Evolutionary conservation across 805 yeast genomes (phyloP).

Genomic region (Hanseniaspora pseudoguilliermondii): DNA sequence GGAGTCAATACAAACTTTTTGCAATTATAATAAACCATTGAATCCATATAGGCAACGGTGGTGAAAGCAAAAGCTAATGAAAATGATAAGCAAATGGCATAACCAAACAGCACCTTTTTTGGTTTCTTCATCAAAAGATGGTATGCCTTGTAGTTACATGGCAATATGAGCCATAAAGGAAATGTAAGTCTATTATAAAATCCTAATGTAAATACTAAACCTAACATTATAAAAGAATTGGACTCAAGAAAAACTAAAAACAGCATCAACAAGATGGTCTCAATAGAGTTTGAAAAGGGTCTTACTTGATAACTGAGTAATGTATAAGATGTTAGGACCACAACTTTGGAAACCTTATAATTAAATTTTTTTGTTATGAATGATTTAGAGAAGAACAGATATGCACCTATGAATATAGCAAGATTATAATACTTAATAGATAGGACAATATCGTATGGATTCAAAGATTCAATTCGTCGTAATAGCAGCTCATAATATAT

Average conservation of each 20-base stretch:
- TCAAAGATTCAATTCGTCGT: slow-evolving; percentile 1
- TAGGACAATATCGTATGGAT: neutral
- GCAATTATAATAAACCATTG: slow-evolving; percentile 29
- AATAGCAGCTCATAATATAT: neutral
- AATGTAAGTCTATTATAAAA: slow-evolving; percentile 78
- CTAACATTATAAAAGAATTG: slow-evolving; percentile 29
- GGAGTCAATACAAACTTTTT: slow-evolving; percentile 45
- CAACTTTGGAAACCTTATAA: slow-evolving; percentile 24
- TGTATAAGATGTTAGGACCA: slow-evolving; percentile 48
- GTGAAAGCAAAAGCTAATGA: slow-evolving; percentile 30
- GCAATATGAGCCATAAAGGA: slow-evolving; percentile 57
- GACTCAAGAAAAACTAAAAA: slow-evolving; percentile 33
- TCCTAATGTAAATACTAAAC: slow-evolving; percentile 48
- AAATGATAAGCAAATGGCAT: neutral
- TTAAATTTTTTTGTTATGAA: slow-evolving; percentile 13
- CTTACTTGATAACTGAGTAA: slow-evolving; percentile 74
- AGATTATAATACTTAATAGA: slow-evolving; percentile 17
- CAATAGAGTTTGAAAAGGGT: slow-evolving; percentile 79
- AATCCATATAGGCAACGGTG: slow-evolving; percentile 41
- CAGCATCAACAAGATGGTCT: slow-evolving; percentile 36
- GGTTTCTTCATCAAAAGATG: slow-evolving; percentile 29
- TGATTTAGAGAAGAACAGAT: neutral
- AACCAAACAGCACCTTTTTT: slow-evolving; percentile 21
- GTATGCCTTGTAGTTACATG: slow-evolving; percentile 31
- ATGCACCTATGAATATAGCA: neutral